Conservation (phyloP, 2,329 filamentous ascomycete genomes). For the Nannizziopsis barbatae region DNA sequence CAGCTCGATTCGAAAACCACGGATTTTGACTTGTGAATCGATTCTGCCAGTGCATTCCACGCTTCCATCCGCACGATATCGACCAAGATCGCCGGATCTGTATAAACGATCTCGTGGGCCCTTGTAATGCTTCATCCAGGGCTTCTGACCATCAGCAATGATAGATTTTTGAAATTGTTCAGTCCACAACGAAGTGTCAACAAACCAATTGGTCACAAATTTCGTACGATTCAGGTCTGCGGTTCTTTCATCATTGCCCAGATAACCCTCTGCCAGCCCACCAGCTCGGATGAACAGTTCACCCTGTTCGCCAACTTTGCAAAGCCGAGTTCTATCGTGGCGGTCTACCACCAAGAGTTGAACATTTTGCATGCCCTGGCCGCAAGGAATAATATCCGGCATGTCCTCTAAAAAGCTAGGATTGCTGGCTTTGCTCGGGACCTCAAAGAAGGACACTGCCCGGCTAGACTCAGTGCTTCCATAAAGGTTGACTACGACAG, state of each 20-base stretch:
- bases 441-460: slow-evolving; percentile 71
- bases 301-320: slow-evolving; percentile 68
- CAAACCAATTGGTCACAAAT: slow-evolving; percentile 78
- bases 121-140: slow-evolving; percentile 67
- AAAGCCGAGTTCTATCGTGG: slow-evolving; percentile 55
- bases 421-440: slow-evolving; percentile 55
- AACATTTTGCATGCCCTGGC: slow-evolving; percentile 76
- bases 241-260: slow-evolving; percentile 35
- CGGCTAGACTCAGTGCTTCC: slow-evolving; percentile 78
- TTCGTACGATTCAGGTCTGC: slow-evolving; percentile 58
- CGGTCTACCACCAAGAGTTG: slow-evolving; percentile 76
- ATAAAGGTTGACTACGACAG: slow-evolving; percentile 72
- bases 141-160: slow-evolving; percentile 45
- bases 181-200: slow-evolving; percentile 59
- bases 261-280: slow-evolving; percentile 73
- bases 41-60: slow-evolving; percentile 69
- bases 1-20: slow-evolving; percentile 90
- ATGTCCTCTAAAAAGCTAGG: slow-evolving; percentile 48
- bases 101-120: slow-evolving; percentile 81
- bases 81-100: slow-evolving; percentile 73
- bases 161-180: slow-evolving; percentile 49
- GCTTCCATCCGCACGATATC: slow-evolving; percentile 58
- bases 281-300: slow-evolving; percentile 75
- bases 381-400: slow-evolving; percentile 69
- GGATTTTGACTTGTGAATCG: slow-evolving; percentile 89